phyloP scores from a whole-genome alignment of 2,329 filamentous ascomycete genomes.

The Xylariaceae sp. region DNA sequence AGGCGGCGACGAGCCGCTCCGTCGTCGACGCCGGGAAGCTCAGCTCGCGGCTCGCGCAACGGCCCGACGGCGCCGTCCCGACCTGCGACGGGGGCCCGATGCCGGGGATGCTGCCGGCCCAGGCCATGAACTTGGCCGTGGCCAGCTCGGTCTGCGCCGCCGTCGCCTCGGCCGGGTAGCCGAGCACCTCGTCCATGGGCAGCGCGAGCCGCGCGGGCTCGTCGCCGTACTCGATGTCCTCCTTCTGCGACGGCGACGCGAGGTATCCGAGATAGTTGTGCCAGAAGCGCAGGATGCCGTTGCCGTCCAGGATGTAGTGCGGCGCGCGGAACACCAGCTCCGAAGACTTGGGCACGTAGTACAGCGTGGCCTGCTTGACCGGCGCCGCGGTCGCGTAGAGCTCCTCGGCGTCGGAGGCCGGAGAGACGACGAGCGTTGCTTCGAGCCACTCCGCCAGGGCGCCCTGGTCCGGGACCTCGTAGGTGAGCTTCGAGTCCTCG shows the following conservation, averaged over 20 bases:
- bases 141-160: conserved; percentile 6
- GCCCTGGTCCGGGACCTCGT: conserved; percentile 15
- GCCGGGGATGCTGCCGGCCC: conserved; percentile 9
- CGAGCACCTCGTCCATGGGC: conserved; percentile 8
- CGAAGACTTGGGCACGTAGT: conserved; percentile 14
- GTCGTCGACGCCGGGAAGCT: conserved; percentile 8
- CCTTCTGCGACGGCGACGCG: conserved; percentile 4
- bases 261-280: conserved; percentile 14
- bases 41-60: conserved; percentile 10
- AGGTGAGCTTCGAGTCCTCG: conserved; percentile 14
- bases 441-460: conserved; percentile 13
- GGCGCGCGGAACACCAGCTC: conserved; percentile 17
- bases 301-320: conserved; percentile 18
- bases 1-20: conserved; percentile 4
- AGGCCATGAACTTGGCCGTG: conserved; percentile 7
- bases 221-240: conserved; percentile 11
- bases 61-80: conserved; percentile 6
- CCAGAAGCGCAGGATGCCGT: conserved; percentile 15
- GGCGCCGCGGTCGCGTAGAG: conserved; percentile 7
- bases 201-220: conserved; percentile 10
- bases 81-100: conserved; percentile 11
- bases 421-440: conserved; percentile 11
- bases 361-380: conserved; percentile 13
- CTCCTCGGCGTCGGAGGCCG: conserved; percentile 9
- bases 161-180: conserved; percentile 8